phyloP scores from a whole-genome alignment of 2,329 filamentous ascomycete genomes.

The Diaporthe sp. region DNA sequence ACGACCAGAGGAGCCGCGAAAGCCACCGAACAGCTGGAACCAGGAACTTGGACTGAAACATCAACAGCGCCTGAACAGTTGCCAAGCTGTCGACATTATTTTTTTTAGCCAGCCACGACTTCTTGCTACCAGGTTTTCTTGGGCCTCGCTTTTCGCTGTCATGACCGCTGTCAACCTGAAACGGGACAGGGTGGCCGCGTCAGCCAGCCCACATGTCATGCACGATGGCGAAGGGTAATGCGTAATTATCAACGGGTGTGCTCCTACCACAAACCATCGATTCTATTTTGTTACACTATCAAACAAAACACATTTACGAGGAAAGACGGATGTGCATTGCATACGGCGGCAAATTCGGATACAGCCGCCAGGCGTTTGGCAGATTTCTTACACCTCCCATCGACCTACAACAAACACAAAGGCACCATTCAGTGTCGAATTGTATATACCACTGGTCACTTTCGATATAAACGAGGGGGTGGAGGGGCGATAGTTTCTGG shows the following conservation, averaged over 20 bases:
- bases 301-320: conserved; percentile 34
- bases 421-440: conserved; percentile 15
- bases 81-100: not conserved
- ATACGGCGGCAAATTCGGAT: conserved; percentile 34
- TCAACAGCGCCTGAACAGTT: not conserved
- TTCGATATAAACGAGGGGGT: conserved; percentile 23
- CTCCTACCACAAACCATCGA: conserved; percentile 20
- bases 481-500: conserved; percentile 20
- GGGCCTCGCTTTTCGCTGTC: conserved; percentile 20
- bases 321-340: conserved; percentile 34
- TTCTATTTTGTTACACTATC: conserved; percentile 32
- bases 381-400: conserved; percentile 21
- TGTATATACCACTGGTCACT: conserved; percentile 35
- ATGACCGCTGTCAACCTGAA: not conserved
- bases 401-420: conserved; percentile 27
- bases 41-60: conserved; percentile 3
- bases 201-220: conserved; percentile 16
- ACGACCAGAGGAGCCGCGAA: not conserved
- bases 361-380: conserved; percentile 38
- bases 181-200: conserved; percentile 5
- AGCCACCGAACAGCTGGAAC: not conserved
- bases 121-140: not conserved
- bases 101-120: conserved; percentile 7
- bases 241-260: conserved; percentile 36
- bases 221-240: conserved; percentile 38